Evolutionary conservation across 2,329 filamentous ascomycete species (phyloP).

Genomic region (Exophiala sp.): DNA sequence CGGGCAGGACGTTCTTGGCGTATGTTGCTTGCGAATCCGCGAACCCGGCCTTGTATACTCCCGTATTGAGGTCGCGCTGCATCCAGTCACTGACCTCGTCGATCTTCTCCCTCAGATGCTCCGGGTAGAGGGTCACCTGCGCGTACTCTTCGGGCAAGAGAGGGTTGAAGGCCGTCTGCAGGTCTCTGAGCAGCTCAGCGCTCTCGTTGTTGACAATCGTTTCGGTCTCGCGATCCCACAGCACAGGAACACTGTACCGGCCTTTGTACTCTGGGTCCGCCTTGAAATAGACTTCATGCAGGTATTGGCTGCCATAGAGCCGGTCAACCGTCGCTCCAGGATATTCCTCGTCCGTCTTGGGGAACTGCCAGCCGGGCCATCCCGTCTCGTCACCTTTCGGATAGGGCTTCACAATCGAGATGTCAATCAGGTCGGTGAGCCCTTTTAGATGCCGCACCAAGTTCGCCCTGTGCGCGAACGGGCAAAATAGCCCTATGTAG

Average conservation of each 20-base stretch:
- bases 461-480: constrained; percentile 58
- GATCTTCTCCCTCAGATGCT: constrained; percentile 44
- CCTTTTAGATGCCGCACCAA: constrained; percentile 54
- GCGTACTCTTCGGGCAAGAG: constrained; percentile 41
- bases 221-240: constrained; percentile 56
- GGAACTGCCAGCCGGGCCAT: constrained; percentile 60
- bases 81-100: constrained; percentile 51
- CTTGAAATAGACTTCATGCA: constrained; percentile 59
- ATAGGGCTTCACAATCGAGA: constrained; percentile 59
- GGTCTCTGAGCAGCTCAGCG: constrained; percentile 52
- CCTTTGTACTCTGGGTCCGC: constrained; percentile 57
- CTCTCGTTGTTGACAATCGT: constrained; percentile 59
- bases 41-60: constrained; percentile 60
- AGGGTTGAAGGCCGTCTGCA: constrained; percentile 52
- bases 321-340: constrained; percentile 55
- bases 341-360: constrained; percentile 48
- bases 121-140: constrained; percentile 50
- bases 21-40: constrained; percentile 52
- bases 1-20: constrained; percentile 47
- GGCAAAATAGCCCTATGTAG: constrained; percentile 58
- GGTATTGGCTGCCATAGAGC: constrained; percentile 52
- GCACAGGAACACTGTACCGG: constrained; percentile 54
- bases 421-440: constrained; percentile 46
- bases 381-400: constrained; percentile 60
- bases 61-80: constrained; percentile 51